phyloP scores from a whole-genome alignment of 768 basidiomycete genomes.

The Lactarius hengduanensis region DNA sequence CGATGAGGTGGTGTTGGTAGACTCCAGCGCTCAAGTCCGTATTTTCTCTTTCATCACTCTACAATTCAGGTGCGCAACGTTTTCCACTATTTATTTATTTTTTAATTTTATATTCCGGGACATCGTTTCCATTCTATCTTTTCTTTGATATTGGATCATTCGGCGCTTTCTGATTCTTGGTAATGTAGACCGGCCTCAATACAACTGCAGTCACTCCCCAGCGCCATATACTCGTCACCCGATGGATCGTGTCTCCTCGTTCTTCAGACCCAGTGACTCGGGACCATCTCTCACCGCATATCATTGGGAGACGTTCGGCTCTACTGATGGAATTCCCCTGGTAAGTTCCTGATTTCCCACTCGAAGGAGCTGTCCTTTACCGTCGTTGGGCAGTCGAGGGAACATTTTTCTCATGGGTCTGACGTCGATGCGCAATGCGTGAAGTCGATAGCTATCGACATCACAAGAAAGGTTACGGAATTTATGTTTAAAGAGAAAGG shows the following conservation, averaged over 20 bases:
- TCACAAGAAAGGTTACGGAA: slow-evolving; percentile 55
- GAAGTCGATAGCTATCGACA: slow-evolving; percentile 48
- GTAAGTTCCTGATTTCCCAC: slow-evolving; percentile 33
- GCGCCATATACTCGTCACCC: slow-evolving; percentile 44
- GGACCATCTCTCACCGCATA: not conserved
- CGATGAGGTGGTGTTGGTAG: slow-evolving; percentile 53
- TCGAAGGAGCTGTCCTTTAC: slow-evolving; percentile 36
- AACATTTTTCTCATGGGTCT: slow-evolving; percentile 43
- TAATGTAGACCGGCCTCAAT: slow-evolving; percentile 44
- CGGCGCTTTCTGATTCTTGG: not conserved
- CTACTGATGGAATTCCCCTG: slow-evolving; percentile 41
- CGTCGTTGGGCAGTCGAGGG: slow-evolving; percentile 45
- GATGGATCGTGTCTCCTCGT: slow-evolving; percentile 54
- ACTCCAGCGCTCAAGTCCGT: slow-evolving; percentile 36
- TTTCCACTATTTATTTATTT: not conserved
- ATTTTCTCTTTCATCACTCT: slow-evolving; percentile 40
- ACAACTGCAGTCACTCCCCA: slow-evolving; percentile 38
- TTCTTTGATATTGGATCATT: too few species aligned
- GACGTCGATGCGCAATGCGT: slow-evolving; percentile 37
- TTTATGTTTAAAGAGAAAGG: slow-evolving; percentile 52
- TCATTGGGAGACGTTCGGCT: not conserved
- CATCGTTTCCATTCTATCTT: too few species aligned
- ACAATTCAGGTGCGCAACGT: slow-evolving; percentile 46
- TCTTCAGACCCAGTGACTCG: slow-evolving; percentile 28
- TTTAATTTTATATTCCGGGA: too few species aligned